Evolutionary conservation across 1,284 basidiomycete genomes (phyloP), one percentile per base, ranked within the genome.

Genomic region (Apiotrichum brassicae): DNA sequence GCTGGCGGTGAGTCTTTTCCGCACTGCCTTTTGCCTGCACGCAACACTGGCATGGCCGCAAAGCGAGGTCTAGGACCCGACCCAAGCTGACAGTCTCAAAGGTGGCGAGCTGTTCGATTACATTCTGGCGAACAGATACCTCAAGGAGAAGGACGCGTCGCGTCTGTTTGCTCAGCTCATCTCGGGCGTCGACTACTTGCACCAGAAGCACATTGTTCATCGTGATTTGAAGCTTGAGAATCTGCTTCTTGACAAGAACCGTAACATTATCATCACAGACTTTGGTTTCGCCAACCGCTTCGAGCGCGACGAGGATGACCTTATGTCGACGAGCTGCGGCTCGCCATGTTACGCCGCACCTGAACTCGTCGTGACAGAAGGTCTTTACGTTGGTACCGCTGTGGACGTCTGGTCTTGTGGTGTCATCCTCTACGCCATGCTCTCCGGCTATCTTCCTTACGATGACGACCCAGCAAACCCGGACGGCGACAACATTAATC

Each of bases 331-430:
- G 1, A 90, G 86, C 62, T 99, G 95, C 61, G 95, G 95, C 7
- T 89, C 86, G 30, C 95, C 95, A 0, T 98, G 95, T 73, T 99
- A 98, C 70, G 95, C 95, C 5, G 95, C 95, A 0, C 95, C 95
- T 0, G 95, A 99, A 71, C 81, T 99, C n/a, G 95, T 99, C 69
- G 93, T 98, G 55, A 90, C 89, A 37, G 95, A 98, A 66, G 95
- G 95, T 25, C 80, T 93, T 14, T 98, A 98, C 64, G 90, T 95
- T 33, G 95, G 95, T 20, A 91, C 88, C n/a, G 93, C 95, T 2
- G 95, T 98, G 53, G 95, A 98, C 65, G 94, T 99, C 62, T 99
- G 95, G 95, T 91, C 87, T 13, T 98, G 95, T 63, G 95, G 95
- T 56, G 95, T 99, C 58, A 99, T 99, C 62, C 81, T 99, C 6